phyloP scores from a whole-genome alignment of 2,329 filamentous ascomycete genomes.

The Aspergillus unguis region DNA sequence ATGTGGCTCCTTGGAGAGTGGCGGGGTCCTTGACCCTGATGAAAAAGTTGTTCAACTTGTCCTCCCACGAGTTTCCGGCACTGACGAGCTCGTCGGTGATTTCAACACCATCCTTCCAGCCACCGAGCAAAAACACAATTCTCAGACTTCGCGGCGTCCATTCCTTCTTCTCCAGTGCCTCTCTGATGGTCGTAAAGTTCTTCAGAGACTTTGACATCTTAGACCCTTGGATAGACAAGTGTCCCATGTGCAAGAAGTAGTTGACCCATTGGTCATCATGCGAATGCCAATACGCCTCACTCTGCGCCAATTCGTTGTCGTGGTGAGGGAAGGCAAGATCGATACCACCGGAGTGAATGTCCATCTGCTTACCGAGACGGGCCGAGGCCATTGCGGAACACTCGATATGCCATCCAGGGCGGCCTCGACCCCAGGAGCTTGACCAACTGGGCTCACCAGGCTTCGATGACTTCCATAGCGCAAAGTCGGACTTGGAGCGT shows the following conservation, averaged over 20 bases:
- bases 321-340: conserved; percentile 90
- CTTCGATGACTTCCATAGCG: conserved; percentile 90
- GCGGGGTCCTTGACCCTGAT: conserved; percentile 54
- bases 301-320: conserved; percentile 88
- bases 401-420: conserved; percentile 96
- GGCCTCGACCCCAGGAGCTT: conserved; percentile 79
- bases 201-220: conserved; percentile 97
- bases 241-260: conserved; percentile 94
- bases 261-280: conserved; percentile 76
- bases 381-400: conserved; percentile 95
- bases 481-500: conserved; percentile 77
- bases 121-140: conserved; percentile 81
- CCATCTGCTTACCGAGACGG: conserved; percentile 77
- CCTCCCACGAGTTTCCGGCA: conserved; percentile 74
- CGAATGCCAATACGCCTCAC: conserved; percentile 72
- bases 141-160: conserved; percentile 79
- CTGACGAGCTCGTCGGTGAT: conserved; percentile 80
- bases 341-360: conserved; percentile 89
- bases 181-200: conserved; percentile 91
- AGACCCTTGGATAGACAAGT: conserved; percentile 79
- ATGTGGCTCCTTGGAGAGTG: conserved; percentile 20
- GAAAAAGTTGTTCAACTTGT: conserved; percentile 69
- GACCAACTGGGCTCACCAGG: conserved; percentile 88
- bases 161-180: conserved; percentile 65
- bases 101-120: conserved; percentile 88